phyloP scores from a whole-genome alignment of 169 alveolate species.

The Eimeria sp. region DNA sequence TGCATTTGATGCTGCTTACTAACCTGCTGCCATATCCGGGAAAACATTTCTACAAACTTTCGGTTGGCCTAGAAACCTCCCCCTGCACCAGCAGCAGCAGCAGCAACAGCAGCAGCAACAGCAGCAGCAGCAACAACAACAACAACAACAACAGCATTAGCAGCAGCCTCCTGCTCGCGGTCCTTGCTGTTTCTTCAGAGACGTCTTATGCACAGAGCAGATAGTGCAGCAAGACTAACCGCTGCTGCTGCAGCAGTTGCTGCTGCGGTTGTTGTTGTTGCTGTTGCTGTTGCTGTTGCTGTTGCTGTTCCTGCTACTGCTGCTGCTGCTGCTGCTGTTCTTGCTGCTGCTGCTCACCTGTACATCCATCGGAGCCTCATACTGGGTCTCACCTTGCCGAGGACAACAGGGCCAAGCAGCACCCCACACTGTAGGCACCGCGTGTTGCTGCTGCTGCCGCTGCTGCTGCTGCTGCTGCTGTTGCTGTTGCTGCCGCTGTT shows the following conservation, averaged over 20 bases:
- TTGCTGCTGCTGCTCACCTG: slow-evolving; percentile 55
- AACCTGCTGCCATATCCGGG: not conserved
- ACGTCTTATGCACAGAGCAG: not conserved
- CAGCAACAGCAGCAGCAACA: not conserved
- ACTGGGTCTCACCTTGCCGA: not conserved
- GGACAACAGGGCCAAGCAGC: slow-evolving; percentile 1
- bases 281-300: not conserved
- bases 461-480: slow-evolving; percentile 6
- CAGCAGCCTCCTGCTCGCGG: not conserved
- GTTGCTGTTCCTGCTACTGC: not conserved
- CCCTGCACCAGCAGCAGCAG: slow-evolving; percentile 15
- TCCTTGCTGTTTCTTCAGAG: not conserved
- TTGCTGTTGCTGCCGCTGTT: not conserved
- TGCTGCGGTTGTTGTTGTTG: not conserved
- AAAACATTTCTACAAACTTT: not conserved
- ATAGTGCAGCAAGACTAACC: not conserved
- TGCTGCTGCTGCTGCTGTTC: not conserved
- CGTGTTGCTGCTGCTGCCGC: slow-evolving; percentile 7
- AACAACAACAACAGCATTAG: not conserved
- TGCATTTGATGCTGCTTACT: not conserved
- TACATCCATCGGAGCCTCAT: slow-evolving; percentile 37
- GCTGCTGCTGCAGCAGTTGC: not conserved
- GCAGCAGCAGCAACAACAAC: not conserved
- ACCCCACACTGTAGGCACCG: slow-evolving; percentile 19
- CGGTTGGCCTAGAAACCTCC: slow-evolving; percentile 19